Base-by-base conservation (phyloP, 257 asterid species). In the Gentiana dahurica region DNA sequence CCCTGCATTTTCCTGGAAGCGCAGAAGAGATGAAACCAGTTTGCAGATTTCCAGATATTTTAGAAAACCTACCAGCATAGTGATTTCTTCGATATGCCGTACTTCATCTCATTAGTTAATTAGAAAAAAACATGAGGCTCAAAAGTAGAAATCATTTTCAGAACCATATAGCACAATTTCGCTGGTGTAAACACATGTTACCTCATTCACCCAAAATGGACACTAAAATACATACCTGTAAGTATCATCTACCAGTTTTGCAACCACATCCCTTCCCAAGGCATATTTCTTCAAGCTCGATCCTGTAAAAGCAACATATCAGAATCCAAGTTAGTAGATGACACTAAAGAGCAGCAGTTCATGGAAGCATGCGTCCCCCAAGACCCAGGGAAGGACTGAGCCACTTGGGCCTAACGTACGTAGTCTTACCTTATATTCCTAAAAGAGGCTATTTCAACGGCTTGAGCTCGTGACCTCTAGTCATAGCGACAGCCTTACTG, bases 1-100 rank as follows among this genome's bases (percentile, higher is more conserved):
- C 64, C 86, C 87, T 89, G 93, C 95, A 93, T 84, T 77, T 86
- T 93, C 62, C 99, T 92, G 83, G 51, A 68, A 62, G 65, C 49
- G 62, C 56, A 56, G 59, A 59, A 44, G 51, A 61, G 37, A 67
- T 15, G 52, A 8, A 50, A 57, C 44, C 59, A 38, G 4, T 9
- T 24, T 2, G 8, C 6, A 35, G 38, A 12, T 36, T 11, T 32
- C 35, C 4, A 36, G 8, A 60, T 12, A 34, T 48, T 48, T 54
- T 13, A 10, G 51, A 66, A 37, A 53, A 24, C 12, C 24, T 13
- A 11, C 3, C 10, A 36, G 8, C 33, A 36, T 1, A n/a, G 41
- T n/a, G 32, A 2, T 24, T 46, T 34, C 12, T 38, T 10, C n/a
- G 5, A 7, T 11, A 32, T 35, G 12, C 52, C 49, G 46, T 4